Percentiles rank a stretch among this genome's conserved stretches.
Conservation (phyloP, 495 filamentous ascomycete species). For the Annulohypoxylon stygium region DNA sequence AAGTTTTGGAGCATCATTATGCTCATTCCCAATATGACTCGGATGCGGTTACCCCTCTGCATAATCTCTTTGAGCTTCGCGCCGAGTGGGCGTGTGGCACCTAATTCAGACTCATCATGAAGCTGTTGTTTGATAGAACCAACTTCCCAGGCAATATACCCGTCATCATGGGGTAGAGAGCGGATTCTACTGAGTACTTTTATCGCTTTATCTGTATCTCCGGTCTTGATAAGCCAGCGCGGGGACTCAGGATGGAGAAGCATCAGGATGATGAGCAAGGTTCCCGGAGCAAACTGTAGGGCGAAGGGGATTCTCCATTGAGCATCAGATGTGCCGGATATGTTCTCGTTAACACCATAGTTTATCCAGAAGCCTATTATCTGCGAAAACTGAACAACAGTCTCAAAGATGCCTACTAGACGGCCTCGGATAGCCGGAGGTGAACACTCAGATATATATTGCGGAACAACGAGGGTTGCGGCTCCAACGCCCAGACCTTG, state of each 20-base stretch:
- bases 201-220: constrained; percentile 3
- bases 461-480: constrained; percentile 3
- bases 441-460: constrained; percentile 15
- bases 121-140: neutral
- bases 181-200: neutral
- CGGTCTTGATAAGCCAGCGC: constrained; percentile 10
- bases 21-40: neutral
- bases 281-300: neutral
- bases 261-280: constrained; percentile 1
- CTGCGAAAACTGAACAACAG: neutral
- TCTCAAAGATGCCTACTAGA: constrained; percentile 1
- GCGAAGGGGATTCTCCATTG: constrained; percentile 10
- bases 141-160: neutral
- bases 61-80: neutral
- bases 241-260: constrained; percentile 6
- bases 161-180: neutral
- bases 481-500: neutral
- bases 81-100: neutral
- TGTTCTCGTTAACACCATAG: constrained; percentile 5
- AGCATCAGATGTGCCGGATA: constrained; percentile 1
- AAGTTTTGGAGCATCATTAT: constrained; percentile 7
- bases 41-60: neutral
- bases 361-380: constrained; percentile 9
- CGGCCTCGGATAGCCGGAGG: constrained; percentile 6
- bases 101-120: neutral